Base-by-base conservation (phyloP, 345 rosid genomes). In the Hibiscus tridactylites region DNA sequence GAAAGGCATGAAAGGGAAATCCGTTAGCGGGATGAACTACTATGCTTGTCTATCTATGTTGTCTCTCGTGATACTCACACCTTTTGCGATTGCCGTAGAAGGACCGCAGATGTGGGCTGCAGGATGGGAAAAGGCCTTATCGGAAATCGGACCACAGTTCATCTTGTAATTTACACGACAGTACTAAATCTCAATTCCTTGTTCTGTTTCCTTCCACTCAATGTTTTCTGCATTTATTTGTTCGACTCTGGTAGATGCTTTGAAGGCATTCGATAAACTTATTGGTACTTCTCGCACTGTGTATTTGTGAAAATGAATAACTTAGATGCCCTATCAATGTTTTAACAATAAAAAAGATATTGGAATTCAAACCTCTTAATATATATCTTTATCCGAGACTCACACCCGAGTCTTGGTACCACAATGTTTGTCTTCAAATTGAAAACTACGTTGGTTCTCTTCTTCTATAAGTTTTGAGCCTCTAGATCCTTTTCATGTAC, bases 21-120 rank as follows among this genome's bases (percentile, higher is more conserved):
- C 98, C 42, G 98, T 95, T 79, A 92, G 98, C 71, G 99, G 99
- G 62, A 95, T 95, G 99, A 95, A 96, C 86, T 96, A 96, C 86
- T 96, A 96, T 50, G 99, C 98, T 10, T 96, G 99, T 79, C 88
- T 96, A 70, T 96, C 99, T 42, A 86, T 96, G 71, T 47, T 96
- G 76, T 96, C 99, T 57, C 90, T 96, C n/a, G 42, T 86, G 70
- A 91, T 96, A 67, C 98, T 96, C 78, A 89, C 97, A 1, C 99
- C 99, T 4, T 92, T 92, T 68, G 97, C 99, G 5, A 70, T 96
- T 76, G 97, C 97, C 47, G 96, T 95, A 65, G 99, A 95, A 81
- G 99, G 99, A 66, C 99, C 99, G 54, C 91, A 89, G 77, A 83
- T 95, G 96, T 95, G 99, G 99, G 83, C 85, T 6, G 90, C 89